Percentiles rank a stretch among this genome's conserved stretches.
Conservation (phyloP, 371 early-diverging fungal species). For the Amoeboaphelidium protococcarum region DNA sequence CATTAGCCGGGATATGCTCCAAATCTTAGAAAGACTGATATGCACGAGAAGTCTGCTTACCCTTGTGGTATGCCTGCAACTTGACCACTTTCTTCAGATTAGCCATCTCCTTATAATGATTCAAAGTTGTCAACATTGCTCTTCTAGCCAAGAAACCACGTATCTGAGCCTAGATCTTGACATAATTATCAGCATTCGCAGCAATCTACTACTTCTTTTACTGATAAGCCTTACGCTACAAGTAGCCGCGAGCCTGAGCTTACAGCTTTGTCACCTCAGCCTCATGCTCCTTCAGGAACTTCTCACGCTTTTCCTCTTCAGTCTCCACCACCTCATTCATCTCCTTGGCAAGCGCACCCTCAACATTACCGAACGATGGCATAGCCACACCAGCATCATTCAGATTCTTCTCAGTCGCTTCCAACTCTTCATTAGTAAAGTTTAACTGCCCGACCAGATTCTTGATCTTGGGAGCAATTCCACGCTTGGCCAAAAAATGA, state of each 20-base stretch:
- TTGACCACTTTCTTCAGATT: neutral
- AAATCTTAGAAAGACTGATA: constrained; percentile 21
- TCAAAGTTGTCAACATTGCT: neutral
- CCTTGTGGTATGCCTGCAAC: neutral
- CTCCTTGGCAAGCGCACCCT: constrained; percentile 34
- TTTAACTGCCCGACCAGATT: constrained; percentile 69
- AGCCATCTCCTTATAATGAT: neutral
- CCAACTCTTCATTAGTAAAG: constrained; percentile 70
- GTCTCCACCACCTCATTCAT: constrained; percentile 11
- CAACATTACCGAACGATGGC: constrained; percentile 56
- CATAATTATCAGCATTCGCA: constrained; percentile 34
- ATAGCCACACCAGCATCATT: constrained; percentile 45
- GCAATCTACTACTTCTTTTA: constrained; percentile 29
- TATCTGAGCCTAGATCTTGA: constrained; percentile 55
- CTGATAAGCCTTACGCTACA: constrained; percentile 25
- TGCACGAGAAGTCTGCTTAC: neutral
- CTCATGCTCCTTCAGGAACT: too few species aligned
- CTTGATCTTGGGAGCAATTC: constrained; percentile 66
- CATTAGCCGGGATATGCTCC: constrained; percentile 42
- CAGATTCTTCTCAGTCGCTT: constrained; percentile 48
- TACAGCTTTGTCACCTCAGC: too few species aligned
- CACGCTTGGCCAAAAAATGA: constrained; percentile 57
- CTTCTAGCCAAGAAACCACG: neutral
- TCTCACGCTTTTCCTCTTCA: constrained; percentile 12
- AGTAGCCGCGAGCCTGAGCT: constrained; percentile 30